Evolutionary conservation across 1,139 yeast species (phyloP).

Genomic region (Taphrina sp.): DNA sequence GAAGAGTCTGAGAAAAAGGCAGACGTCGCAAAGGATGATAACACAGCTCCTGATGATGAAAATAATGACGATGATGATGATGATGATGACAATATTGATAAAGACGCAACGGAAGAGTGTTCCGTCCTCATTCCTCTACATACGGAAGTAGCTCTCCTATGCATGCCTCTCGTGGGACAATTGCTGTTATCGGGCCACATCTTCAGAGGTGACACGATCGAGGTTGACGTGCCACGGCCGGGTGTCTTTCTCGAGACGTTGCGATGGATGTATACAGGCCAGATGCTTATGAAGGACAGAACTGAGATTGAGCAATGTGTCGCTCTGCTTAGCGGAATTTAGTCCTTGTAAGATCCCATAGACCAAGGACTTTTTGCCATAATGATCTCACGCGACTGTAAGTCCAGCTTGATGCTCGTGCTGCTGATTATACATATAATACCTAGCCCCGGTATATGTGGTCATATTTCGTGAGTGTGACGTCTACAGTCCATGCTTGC

Average conservation of each 20-base stretch:
- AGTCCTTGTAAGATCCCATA: too few species aligned
- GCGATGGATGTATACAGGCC: slow-evolving; percentile 29
- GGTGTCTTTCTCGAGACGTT: slow-evolving; percentile 11
- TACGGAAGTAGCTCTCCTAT: slow-evolving; percentile 19
- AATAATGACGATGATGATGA: too few species aligned
- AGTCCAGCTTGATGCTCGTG: not conserved
- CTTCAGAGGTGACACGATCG: slow-evolving; percentile 15
- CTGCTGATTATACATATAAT: not conserved
- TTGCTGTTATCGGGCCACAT: slow-evolving; percentile 20
- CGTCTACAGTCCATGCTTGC: too few species aligned
- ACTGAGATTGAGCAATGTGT: slow-evolving; percentile 5
- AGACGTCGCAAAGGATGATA: too few species aligned
- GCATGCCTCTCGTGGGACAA: slow-evolving; percentile 22
- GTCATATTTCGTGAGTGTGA: too few species aligned
- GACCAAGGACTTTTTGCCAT: not conserved
- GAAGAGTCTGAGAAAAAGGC: too few species aligned
- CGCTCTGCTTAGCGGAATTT: slow-evolving; percentile 7
- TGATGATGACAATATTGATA: too few species aligned
- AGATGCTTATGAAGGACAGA: not conserved
- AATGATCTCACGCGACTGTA: not conserved
- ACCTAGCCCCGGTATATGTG: too few species aligned
- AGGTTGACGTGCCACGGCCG: slow-evolving; percentile 23
- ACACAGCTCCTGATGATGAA: too few species aligned
- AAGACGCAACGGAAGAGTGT: too few species aligned
- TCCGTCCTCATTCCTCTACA: slow-evolving; percentile 31